A percentile compares a stretch with the other conserved stretches of the same genome.
These are phyloP conservation scores for Globisporangium nunn DNA, from an alignment of 352 stramenopile genomes.

Conservation along the genomic window DNA sequence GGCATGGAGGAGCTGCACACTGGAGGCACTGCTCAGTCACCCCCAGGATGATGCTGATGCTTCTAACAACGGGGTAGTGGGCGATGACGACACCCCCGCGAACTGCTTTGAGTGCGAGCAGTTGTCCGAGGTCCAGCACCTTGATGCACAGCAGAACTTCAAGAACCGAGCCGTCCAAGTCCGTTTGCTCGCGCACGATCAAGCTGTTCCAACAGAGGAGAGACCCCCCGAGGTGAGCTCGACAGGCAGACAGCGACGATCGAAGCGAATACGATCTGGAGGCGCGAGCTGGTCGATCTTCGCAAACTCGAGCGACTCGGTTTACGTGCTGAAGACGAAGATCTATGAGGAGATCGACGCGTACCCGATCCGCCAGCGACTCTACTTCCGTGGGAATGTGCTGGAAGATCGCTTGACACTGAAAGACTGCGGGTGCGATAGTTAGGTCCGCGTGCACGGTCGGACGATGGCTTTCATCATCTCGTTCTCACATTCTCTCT, in stretches of 20 bases:
- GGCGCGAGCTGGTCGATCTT: conserved; percentile 35
- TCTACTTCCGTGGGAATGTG: conserved; percentile 61
- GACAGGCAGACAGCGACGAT: conserved; percentile 42
- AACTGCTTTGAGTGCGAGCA: conserved; percentile 50
- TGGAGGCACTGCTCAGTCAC: conserved; percentile 23
- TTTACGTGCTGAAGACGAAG: conserved; percentile 73
- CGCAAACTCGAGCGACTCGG: conserved; percentile 56
- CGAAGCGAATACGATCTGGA: conserved; percentile 49
- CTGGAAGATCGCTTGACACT: conserved; percentile 50
- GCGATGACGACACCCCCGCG: conserved; percentile 11
- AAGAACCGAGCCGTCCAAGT: conserved; percentile 51
- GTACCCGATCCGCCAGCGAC: conserved; percentile 53
- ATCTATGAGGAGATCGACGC: conserved; percentile 67
- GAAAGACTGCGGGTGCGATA: conserved; percentile 54
- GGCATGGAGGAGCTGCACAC: conserved; percentile 38
- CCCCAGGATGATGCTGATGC: neutral
- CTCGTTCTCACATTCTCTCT: too few relatives aligned
- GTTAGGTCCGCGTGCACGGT: neutral
- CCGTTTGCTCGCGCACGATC: conserved; percentile 45
- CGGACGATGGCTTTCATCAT: neutral
- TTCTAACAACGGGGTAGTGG: conserved; percentile 1
- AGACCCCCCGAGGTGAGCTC: conserved; percentile 28
- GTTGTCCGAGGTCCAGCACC: conserved; percentile 26
- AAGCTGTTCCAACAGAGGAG: conserved; percentile 37
- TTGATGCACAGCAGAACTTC: conserved; percentile 59